phyloP scores from a whole-genome alignment of 2,329 filamentous ascomycete genomes.

The Cladophialophora yegresii region DNA sequence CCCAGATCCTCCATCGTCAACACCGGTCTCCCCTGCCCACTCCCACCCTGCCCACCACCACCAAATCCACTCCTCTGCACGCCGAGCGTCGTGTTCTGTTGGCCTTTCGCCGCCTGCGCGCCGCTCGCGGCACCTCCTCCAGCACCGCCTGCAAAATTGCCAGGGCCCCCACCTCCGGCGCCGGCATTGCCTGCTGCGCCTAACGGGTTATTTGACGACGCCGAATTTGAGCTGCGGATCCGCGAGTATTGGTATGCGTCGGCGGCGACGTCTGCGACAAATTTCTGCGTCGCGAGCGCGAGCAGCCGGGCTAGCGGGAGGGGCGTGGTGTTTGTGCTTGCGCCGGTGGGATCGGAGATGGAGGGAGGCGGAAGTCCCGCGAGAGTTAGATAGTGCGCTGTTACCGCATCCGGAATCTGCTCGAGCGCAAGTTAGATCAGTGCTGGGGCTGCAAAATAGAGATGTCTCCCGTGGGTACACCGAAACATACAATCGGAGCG shows the following conservation, averaged over 20 bases:
- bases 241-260: conserved; percentile 98
- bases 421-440: neutral
- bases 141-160: conserved; percentile 32
- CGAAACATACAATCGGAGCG: conserved; percentile 78
- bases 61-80: conserved; percentile 78
- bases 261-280: conserved; percentile 94
- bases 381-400: conserved; percentile 95
- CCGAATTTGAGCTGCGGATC: conserved; percentile 87
- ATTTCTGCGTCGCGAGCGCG: conserved; percentile 97
- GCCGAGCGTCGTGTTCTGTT: conserved; percentile 60
- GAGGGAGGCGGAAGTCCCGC: conserved; percentile 90
- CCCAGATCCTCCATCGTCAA: conserved; percentile 98
- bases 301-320: conserved; percentile 88
- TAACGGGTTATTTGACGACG: conserved; percentile 86
- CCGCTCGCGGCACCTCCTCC: conserved; percentile 47
- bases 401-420: conserved; percentile 95
- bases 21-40: conserved; percentile 81
- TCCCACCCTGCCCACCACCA: conserved; percentile 84
- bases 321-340: conserved; percentile 75
- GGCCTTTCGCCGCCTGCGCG: conserved; percentile 51
- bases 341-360: conserved; percentile 68
- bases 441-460: neutral
- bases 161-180: conserved; percentile 41
- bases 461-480: neutral
- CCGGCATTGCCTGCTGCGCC: conserved; percentile 65